phyloP scores from a whole-genome alignment of 768 basidiomycete species.

The Tricholoma flavovirens region DNA sequence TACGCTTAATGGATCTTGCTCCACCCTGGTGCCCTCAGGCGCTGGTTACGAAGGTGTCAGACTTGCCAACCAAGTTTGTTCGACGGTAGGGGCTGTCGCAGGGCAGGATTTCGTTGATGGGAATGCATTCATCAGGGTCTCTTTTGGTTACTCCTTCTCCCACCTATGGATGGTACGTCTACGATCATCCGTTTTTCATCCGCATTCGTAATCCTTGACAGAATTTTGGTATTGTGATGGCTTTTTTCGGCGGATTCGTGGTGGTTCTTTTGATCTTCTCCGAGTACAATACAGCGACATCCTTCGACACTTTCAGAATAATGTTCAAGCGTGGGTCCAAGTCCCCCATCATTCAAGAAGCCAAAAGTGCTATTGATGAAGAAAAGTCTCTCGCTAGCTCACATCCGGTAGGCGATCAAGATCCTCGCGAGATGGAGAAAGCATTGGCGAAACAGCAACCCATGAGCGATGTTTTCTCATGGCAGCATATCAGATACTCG shows the following conservation, averaged over 20 bases:
- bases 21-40: constrained; percentile 55
- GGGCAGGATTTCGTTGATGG: constrained; percentile 63
- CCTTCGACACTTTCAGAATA: constrained; percentile 35
- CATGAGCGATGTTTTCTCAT: constrained; percentile 2
- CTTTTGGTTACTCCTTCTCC: constrained; percentile 41
- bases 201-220: constrained; percentile 13
- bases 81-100: constrained; percentile 56
- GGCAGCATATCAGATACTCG: not conserved
- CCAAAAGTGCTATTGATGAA: constrained; percentile 28
- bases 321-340: constrained; percentile 63
- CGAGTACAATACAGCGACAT: constrained; percentile 40
- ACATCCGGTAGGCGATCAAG: constrained; percentile 10
- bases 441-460: constrained; percentile 31
- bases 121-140: constrained; percentile 40
- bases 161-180: constrained; percentile 38
- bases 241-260: constrained; percentile 60
- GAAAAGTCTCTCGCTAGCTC: constrained; percentile 22
- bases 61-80: constrained; percentile 69
- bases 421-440: constrained; percentile 21
- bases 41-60: constrained; percentile 53
- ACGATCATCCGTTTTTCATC: not conserved
- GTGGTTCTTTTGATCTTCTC: constrained; percentile 51
- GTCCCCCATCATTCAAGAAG: constrained; percentile 21
- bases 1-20: constrained; percentile 55
- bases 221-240: constrained; percentile 67